Evolutionary conservation across 768 basidiomycete species (phyloP), one percentile per base, ranked within the genome.

Genomic region (Cystobasidium ongulense): DNA sequence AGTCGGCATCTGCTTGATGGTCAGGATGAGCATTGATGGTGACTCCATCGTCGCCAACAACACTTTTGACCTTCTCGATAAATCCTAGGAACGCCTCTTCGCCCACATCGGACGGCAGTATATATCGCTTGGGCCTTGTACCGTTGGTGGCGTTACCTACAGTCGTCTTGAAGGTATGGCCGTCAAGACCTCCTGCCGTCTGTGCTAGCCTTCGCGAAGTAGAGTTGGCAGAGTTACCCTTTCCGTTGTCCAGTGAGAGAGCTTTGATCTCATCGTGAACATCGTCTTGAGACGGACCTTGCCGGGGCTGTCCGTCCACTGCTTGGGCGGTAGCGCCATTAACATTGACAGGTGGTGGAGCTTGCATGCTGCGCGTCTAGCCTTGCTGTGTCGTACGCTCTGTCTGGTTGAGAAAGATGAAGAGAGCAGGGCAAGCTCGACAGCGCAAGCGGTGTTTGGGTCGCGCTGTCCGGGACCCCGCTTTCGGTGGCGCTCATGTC

Each of bases 21-120:
- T 21, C 64, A 35, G 73, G 65, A 17, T 13, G 41, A 35, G 62
- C 50, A 27, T 76, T 76, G 33, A 76, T 11, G 25, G 33, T 57
- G 33, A 76, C 68, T 1, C 31, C 27, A n/a, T 74, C 54, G 0
- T 1, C 29, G 17, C 75, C 75, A 13, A 74, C 10, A 0, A 57
- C 5, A 1, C 11, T 31, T 13, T 73, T n/a, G 18, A 72, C 25
- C 11, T 54, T 62, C 1, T 38, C 63, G 5, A 76, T 76, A 0
- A 73, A 74, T 1, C 15, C 10, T 21, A 52, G 35, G 41, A 76
- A 76, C 1, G 29, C 33, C 3, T 50, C 59, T 21, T 61, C 10
- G 8, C 18, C 18, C 10, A 76, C 35, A 18, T 39, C 63, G 1
- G 67, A 53, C 7, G 75, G 75, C 5, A 65, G 25, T 33, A 75